Percentiles rank a stretch among this genome's conserved stretches.
phyloP scores from a whole-genome alignment of 2,329 filamentous ascomycete species.

The Aspergillus sp. region DNA sequence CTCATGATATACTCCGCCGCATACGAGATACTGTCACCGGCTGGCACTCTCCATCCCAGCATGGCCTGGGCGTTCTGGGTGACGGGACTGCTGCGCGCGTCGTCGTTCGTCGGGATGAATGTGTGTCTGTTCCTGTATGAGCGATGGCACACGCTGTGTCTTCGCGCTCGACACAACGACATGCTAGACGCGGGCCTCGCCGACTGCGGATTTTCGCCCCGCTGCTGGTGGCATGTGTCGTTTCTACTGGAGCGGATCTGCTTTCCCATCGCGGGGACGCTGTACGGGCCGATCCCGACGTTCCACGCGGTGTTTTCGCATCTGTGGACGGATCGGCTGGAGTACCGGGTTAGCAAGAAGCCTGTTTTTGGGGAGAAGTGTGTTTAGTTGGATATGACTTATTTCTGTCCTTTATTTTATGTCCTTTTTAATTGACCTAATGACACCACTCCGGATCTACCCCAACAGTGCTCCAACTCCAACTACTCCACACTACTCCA shows the following conservation, averaged over 20 bases:
- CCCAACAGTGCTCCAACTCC: not conserved
- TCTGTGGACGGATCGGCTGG: slow-evolving; percentile 66
- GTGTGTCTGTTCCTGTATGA: slow-evolving; percentile 67
- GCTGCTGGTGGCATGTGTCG: slow-evolving; percentile 54
- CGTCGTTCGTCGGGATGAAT: slow-evolving; percentile 62
- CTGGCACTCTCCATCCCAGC: slow-evolving; percentile 49
- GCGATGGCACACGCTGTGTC: slow-evolving; percentile 61
- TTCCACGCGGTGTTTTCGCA: slow-evolving; percentile 67
- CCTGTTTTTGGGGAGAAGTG: slow-evolving; percentile 28
- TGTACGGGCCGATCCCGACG: slow-evolving; percentile 67
- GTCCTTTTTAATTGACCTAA: too few relatives aligned
- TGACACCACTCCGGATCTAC: too few relatives aligned
- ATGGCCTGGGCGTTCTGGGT: slow-evolving; percentile 59
- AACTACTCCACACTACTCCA: not conserved
- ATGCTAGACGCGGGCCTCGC: slow-evolving; percentile 64
- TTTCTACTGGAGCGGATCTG: slow-evolving; percentile 63
- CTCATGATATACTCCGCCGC: slow-evolving; percentile 61
- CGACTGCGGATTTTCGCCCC: slow-evolving; percentile 60
- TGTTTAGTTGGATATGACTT: too few relatives aligned
- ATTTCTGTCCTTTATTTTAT: too few relatives aligned
- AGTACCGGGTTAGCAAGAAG: slow-evolving; percentile 73
- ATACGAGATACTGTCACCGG: slow-evolving; percentile 55
- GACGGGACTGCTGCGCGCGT: slow-evolving; percentile 59
- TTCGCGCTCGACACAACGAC: slow-evolving; percentile 60
- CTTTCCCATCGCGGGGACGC: slow-evolving; percentile 64